Base-by-base conservation (phyloP, 768 basidiomycete genomes). In the Psilocybe sp. region DNA sequence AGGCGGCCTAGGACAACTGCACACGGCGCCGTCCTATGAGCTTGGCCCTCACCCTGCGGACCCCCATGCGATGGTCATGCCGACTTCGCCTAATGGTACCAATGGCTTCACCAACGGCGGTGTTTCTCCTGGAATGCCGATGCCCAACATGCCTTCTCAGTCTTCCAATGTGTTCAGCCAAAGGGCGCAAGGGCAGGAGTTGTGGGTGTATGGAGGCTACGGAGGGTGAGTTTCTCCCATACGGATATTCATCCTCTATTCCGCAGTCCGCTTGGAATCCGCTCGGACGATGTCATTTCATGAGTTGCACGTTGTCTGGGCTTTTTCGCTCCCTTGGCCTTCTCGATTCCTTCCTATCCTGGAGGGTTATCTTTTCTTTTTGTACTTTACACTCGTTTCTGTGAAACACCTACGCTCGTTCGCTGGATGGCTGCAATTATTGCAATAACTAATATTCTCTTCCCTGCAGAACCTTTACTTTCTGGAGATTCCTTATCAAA, bases 401-500 rank as follows among this genome's bases (percentile, higher is more conserved):
- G 23, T 3, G 3, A 7, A 3, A 28, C 7, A 28, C 23, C 7
- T 7, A 28, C 23, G 23, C 23, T 28, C 23, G 7, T 28, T 28
- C 23, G 3, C 23, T 28, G 23, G 7, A 28, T 28, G 23, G 23
- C 23, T 3, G 23, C 7, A 28, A 7, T 28, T 28, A 3, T 4
- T 4, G 4, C 3, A 3, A 28, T 7, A 28, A 28, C 23, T 28
- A 28, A 12, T 18, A 34, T 32, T 32, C 14, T 55, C 23, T 36
- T 12, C n/a, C 12, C 8, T 41, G 47, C 38, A 95, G 93, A 4
- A 86, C 87, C 0, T 93, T 82, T 62, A 92, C 92, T 1, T 99
- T 99, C 72, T 98, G 93, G 89, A 79, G 96, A 46, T 98, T 98
- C 71, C 75, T 85, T 60, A 81, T 98, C 42, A 82, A 85, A 54